Evolutionary conservation across 2,329 filamentous ascomycete genomes (phyloP).

Genomic region (Zymoseptoria tritici): DNA sequence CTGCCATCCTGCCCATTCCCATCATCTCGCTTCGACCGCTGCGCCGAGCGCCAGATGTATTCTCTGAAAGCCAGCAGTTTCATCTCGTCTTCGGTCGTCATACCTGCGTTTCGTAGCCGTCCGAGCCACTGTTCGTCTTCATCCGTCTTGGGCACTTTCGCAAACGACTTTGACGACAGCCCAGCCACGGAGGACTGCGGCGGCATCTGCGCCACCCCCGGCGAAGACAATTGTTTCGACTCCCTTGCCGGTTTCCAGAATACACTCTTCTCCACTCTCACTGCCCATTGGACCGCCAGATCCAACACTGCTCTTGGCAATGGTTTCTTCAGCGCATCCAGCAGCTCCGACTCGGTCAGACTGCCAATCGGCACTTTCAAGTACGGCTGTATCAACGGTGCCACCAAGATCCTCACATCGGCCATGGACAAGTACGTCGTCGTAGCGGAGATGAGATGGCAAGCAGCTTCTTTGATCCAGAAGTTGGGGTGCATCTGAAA

Average conservation of each 20-base stretch:
- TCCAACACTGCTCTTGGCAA: constrained; percentile 75
- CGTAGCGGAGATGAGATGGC: constrained; percentile 72
- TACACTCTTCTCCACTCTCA: constrained; percentile 58
- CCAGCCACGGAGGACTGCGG: constrained; percentile 52
- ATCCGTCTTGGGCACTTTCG: constrained; percentile 66
- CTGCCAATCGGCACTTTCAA: constrained; percentile 65
- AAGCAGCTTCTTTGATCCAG: constrained; percentile 88
- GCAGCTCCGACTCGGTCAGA: constrained; percentile 64
- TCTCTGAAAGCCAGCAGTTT: constrained; percentile 81
- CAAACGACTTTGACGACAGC: constrained; percentile 50
- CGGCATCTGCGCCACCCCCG: constrained; percentile 44
- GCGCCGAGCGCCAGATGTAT: constrained; percentile 81
- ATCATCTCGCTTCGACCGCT: constrained; percentile 56
- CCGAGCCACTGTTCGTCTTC: constrained; percentile 93
- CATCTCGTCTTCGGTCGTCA: constrained; percentile 75
- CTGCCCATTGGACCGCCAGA: constrained; percentile 75
- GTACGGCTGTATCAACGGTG: constrained; percentile 74
- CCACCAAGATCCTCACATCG: constrained; percentile 74
- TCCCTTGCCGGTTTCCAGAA: constrained; percentile 80
- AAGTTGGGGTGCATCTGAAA: constrained; percentile 91
- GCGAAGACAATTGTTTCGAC: constrained; percentile 57
- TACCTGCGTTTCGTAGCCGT: constrained; percentile 74
- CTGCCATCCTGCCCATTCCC: constrained; percentile 34
- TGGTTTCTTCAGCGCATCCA: constrained; percentile 78
- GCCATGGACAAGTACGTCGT: constrained; percentile 69